A percentile compares a stretch with the other conserved stretches of the same genome.
Evolutionary conservation across 2,329 filamentous ascomycete species (phyloP).

Genomic region (Colletotrichum limetticola): DNA sequence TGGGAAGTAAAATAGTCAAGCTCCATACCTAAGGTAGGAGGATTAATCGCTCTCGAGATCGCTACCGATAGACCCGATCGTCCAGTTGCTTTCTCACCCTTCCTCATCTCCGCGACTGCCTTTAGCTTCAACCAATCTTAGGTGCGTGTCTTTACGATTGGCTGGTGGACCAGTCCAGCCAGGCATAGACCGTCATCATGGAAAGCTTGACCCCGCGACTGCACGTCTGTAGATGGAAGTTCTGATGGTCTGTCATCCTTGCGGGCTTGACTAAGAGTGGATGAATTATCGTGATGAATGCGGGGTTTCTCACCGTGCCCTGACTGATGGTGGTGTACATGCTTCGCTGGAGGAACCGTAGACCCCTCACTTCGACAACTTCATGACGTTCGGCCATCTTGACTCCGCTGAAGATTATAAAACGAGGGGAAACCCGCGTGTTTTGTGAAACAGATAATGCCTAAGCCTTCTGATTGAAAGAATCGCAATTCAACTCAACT

Average conservation of each 20-base stretch:
- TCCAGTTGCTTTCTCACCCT: not conserved
- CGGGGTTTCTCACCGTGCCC: slow-evolving; percentile 20
- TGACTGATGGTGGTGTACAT: slow-evolving; percentile 15
- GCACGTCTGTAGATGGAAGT: not conserved
- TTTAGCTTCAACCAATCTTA: not conserved
- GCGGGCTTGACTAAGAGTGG: not conserved
- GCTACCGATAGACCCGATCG: not conserved
- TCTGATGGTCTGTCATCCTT: slow-evolving; percentile 4
- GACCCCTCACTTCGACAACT: slow-evolving; percentile 9
- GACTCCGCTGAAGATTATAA: not conserved
- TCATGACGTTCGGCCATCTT: slow-evolving; percentile 6
- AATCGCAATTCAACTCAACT: not conserved
- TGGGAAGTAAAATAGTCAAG: too few relatives aligned
- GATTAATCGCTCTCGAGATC: not conserved
- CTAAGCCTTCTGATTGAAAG: not conserved
- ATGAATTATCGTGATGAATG: not conserved
- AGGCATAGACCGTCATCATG: not conserved
- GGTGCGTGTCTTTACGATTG: not conserved
- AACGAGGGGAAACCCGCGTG: not conserved
- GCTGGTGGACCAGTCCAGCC: not conserved
- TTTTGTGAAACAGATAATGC: too few relatives aligned
- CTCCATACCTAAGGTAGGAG: too few relatives aligned
- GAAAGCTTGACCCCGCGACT: slow-evolving; percentile 14
- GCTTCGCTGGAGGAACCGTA: not conserved
- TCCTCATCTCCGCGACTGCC: not conserved